phyloP scores from a whole-genome alignment of 1,139 yeast species.

The Kodamaea sp. region DNA sequence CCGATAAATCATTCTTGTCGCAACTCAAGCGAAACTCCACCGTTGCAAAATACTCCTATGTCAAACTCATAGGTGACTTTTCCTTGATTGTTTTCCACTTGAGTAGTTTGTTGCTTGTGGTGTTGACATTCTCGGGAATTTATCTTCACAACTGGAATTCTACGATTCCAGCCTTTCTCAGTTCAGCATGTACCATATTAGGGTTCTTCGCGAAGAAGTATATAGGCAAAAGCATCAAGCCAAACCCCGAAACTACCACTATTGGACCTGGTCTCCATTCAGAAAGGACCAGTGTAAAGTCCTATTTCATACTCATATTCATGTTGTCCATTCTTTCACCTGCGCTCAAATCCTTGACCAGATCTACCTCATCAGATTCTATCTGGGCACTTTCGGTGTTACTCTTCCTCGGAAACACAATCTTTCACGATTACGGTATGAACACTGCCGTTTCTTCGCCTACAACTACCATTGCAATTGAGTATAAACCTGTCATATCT shows the following conservation, averaged over 20 bases:
- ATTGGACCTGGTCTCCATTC: conserved; percentile 9
- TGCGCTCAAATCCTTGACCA: conserved; percentile 81
- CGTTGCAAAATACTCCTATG: conserved; percentile 66
- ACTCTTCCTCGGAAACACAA: conserved; percentile 65
- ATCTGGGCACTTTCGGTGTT: conserved; percentile 91
- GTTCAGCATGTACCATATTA: conserved; percentile 27
- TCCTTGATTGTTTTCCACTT: conserved; percentile 68
- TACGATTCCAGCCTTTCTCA: conserved; percentile 31
- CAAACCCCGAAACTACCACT: neutral
- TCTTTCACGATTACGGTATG: conserved; percentile 67
- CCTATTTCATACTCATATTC: conserved; percentile 67
- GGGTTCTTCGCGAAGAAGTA: conserved; percentile 20
- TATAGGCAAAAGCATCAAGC: conserved; percentile 6
- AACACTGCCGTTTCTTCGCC: conserved; percentile 23
- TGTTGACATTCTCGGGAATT: conserved; percentile 61
- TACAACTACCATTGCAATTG: conserved; percentile 8
- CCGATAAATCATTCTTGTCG: conserved; percentile 75
- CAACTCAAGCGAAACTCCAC: conserved; percentile 78
- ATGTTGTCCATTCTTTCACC: conserved; percentile 82
- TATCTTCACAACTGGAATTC: conserved; percentile 51
- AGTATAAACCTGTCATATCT: conserved; percentile 63
- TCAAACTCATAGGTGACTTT: conserved; percentile 66
- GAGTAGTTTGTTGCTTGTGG: conserved; percentile 59
- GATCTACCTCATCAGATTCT: conserved; percentile 89
- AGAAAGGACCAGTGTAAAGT: conserved; percentile 43